Percentiles rank a stretch among this genome's conserved stretches.
These are phyloP conservation scores for Ganoderma sinense DNA, from an alignment of 1,284 basidiomycete species.

Conservation along the genomic window DNA sequence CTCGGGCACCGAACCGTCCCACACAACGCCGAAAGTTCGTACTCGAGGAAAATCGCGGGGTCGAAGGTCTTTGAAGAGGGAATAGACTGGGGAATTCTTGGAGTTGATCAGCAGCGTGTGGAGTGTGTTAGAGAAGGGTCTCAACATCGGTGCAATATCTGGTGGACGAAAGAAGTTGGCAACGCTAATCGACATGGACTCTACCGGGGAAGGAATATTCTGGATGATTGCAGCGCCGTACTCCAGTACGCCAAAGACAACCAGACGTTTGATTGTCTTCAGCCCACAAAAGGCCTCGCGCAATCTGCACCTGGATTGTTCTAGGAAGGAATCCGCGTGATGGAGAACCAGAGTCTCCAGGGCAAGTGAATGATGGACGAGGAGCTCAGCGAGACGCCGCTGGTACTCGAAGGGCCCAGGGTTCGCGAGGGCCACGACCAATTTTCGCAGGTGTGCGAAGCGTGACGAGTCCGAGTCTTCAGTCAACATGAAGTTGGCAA, in stretches of 20 bases:
- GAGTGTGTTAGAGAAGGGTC: neutral
- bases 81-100: neutral
- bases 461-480: neutral
- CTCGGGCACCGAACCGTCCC: neutral
- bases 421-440: neutral
- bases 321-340: neutral
- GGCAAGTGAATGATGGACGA: neutral
- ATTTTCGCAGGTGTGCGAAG: neutral
- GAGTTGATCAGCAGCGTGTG: neutral
- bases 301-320: neutral
- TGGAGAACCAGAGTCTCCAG: neutral
- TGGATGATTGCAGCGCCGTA: neutral
- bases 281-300: neutral
- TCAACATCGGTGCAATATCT: neutral
- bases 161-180: neutral
- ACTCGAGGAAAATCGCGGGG: neutral
- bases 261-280: neutral
- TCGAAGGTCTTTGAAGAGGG: neutral
- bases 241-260: neutral
- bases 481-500: neutral
- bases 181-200: neutral
- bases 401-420: neutral
- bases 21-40: neutral
- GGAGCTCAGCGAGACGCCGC: neutral
- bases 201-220: neutral